Base-by-base conservation (phyloP, 2,329 filamentous ascomycete species). In the Emmonsiellopsis sp. region DNA sequence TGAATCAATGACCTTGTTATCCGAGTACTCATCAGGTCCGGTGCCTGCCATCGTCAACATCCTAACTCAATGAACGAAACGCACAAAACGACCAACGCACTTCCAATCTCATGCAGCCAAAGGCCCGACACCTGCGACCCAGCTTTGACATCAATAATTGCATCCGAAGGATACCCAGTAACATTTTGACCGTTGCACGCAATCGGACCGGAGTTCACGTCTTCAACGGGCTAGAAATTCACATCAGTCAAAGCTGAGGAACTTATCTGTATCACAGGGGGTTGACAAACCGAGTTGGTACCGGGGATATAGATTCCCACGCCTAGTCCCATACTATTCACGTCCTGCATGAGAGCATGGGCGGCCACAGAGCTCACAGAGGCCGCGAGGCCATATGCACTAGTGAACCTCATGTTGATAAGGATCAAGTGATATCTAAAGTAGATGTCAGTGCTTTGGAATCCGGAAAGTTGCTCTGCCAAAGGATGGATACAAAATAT, bases 131-230 rank as follows among this genome's bases (percentile, higher is more conserved):
- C 47, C 6, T 9, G 10, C 11, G 31, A 37, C 14, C 47, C 47
- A 49, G 47, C 47, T 21, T 49, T 11, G 13, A 49, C 13, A 37
- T 49, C 47, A 31, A 49, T 49, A 39, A 49, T 32, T 17, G 2
- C 36, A 8, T 27, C 37, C 32, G 47, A 49, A 21, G 47, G 39
- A 33, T 40, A 49, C 2, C 34, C 78, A 5, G 77, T 75, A 65
- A 81, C 81, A 3, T 75, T 74, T 13, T 72, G 71, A 32, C 78
- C 77, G 62, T 82, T 82, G 71, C 79, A 83, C 34, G 77, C 79
- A 42, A 83, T 66, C 55, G 77, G 73, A 61, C 76, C 72, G 53
- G 75, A 78, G 32, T 69, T 74, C 7, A 81, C 78, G 61, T 83
- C 74, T n/a, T 69, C 73, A 62, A 81, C 76, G 52, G 78, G 78